phyloP scores from a whole-genome alignment of 75 land plant genomes.

The Pseudotsuga menziesii region DNA sequence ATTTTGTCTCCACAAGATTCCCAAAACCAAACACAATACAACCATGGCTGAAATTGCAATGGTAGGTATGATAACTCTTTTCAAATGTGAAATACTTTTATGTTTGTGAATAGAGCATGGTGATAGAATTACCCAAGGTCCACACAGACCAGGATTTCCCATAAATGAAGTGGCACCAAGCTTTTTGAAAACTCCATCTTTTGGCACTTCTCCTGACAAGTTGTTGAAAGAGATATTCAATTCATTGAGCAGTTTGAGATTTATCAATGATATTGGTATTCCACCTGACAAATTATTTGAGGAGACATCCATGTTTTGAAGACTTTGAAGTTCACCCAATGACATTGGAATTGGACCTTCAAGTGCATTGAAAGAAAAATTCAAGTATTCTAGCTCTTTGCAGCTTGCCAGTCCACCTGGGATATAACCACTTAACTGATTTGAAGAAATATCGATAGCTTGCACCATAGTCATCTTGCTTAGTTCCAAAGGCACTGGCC shows the following conservation, averaged over 20 bases:
- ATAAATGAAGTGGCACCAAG: constrained; percentile 12
- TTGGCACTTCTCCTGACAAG: constrained; percentile 25
- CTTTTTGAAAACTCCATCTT: constrained; percentile 6
- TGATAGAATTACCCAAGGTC: constrained; percentile 7
- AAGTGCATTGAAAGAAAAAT: constrained; percentile 17
- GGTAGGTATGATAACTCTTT: neutral
- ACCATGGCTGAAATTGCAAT: neutral
- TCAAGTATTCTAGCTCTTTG: constrained; percentile 12
- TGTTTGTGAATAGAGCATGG: constrained; percentile 2
- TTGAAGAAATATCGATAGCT: constrained; percentile 12
- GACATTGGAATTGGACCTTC: constrained; percentile 20
- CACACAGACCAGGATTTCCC: constrained; percentile 28
- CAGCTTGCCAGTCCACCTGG: constrained; percentile 20
- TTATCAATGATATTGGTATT: constrained; percentile 16
- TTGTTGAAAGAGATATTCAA: constrained; percentile 32
- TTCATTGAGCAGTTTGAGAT: constrained; percentile 1
- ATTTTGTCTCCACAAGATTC: neutral
- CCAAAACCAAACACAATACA: neutral
- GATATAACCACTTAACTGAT: constrained; percentile 12
- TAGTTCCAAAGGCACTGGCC: constrained; percentile 18
- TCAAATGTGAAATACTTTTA: no score
- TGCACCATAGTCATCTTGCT: constrained; percentile 1
- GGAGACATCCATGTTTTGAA: constrained; percentile 11
- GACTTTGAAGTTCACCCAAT: neutral
- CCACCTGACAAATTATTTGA: constrained; percentile 12